Conservation (phyloP, 768 basidiomycete species). For the Gautieria morchelliformis region DNA sequence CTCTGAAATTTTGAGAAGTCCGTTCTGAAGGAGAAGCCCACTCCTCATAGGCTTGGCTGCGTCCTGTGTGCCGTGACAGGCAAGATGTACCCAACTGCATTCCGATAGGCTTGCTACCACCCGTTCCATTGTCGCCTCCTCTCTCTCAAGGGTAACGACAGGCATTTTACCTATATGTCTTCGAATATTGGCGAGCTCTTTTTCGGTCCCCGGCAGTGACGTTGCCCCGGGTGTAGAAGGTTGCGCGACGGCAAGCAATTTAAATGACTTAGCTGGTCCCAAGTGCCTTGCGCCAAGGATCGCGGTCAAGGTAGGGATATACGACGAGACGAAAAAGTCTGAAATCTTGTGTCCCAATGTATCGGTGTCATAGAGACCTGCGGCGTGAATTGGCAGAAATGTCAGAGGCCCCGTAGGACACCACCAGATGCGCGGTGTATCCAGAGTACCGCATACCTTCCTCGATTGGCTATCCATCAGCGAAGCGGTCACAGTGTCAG, state of each 20-base stretch:
- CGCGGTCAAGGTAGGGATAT: conserved; percentile 19
- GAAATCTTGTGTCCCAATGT: conserved; percentile 5
- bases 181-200: conserved; percentile 4
- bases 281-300: conserved; percentile 10
- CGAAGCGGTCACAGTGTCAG: not conserved
- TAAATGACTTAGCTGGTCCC: not conserved
- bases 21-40: conserved; percentile 20
- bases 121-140: conserved; percentile 1
- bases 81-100: conserved; percentile 19
- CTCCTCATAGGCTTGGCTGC: conserved; percentile 17
- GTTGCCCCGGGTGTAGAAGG: not conserved
- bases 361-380: conserved; percentile 16
- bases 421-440: conserved; percentile 13
- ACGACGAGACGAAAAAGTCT: conserved; percentile 21
- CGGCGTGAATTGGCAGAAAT: conserved; percentile 26
- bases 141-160: not conserved
- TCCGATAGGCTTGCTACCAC: conserved; percentile 8
- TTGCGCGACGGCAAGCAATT: conserved; percentile 1
- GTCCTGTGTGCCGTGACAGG: conserved; percentile 20
- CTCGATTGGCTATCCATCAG: not conserved
- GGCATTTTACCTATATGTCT: not conserved
- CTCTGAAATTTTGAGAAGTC: conserved; percentile 17
- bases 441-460: not conserved
- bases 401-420: conserved; percentile 22
- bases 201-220: conserved; percentile 5